Evolutionary conservation across 108 stramenopile genomes (phyloP).

Genomic region (Skeletonema marinoi): DNA sequence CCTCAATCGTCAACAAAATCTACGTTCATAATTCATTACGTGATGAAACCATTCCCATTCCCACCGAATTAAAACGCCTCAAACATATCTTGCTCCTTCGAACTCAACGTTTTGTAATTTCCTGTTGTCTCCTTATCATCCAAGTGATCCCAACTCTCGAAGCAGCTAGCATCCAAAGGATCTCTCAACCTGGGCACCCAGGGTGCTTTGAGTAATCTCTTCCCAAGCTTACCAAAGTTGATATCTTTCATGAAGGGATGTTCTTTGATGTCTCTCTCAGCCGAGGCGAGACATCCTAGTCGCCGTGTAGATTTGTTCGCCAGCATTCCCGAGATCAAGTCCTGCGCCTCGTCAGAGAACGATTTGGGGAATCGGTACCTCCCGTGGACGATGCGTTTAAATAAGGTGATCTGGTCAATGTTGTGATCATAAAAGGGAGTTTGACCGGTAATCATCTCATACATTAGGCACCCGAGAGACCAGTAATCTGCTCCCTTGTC

Average conservation of each 20-base stretch:
- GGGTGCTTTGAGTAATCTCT: conserved; percentile 81
- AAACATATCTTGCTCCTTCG: conserved; percentile 41
- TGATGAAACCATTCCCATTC: not conserved
- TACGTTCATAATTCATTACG: not conserved
- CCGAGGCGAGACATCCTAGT: conserved; percentile 63
- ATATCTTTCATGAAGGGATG: conserved; percentile 80
- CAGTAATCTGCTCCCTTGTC: conserved; percentile 91
- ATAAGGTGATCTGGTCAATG: conserved; percentile 86
- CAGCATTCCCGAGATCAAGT: conserved; percentile 60
- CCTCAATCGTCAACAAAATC: not conserved
- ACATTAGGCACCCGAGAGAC: conserved; percentile 86
- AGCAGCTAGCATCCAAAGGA: conserved; percentile 77
- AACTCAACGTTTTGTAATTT: conserved; percentile 25
- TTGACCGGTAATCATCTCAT: conserved; percentile 83
- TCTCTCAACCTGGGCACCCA: conserved; percentile 85
- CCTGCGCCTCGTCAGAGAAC: conserved; percentile 49
- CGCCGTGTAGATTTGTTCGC: conserved; percentile 54
- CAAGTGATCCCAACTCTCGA: conserved; percentile 72
- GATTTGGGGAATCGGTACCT: conserved; percentile 60
- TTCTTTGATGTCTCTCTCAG: conserved; percentile 60
- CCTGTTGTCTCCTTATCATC: conserved; percentile 47
- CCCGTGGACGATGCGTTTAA: conserved; percentile 79
- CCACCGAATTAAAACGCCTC: conserved; percentile 19
- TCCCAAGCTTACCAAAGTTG: conserved; percentile 66
- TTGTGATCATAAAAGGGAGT: conserved; percentile 79